Evolutionary conservation across 371 early-diverging fungal species (phyloP), one percentile per base, ranked within the genome.

Genomic region (Dichotomocladium elegans): DNA sequence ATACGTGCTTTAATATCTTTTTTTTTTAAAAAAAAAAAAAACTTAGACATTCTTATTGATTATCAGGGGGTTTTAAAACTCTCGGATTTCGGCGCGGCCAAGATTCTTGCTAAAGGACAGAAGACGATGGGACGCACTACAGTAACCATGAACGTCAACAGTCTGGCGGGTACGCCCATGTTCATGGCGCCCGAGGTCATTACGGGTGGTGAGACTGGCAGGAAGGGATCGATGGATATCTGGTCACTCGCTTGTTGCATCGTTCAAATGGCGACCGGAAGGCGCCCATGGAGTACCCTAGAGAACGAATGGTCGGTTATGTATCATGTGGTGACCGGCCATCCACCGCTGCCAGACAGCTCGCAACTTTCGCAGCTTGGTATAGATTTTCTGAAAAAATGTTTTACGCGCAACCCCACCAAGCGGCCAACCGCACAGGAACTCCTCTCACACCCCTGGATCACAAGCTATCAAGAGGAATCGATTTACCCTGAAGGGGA

Each of bases 141-240:
- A 17, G 67, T 75, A 41, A 77, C 78, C 41, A 67, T 80, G 63
- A 70, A 72, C 45, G 81, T 77, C 21, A 79, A 80, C 37, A 87
- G 87, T 28, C 61, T 92, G 54, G 85, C 91, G 2, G 98, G 99
- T 14, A 99, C 99, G 11, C 96, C 99, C 1, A 92, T 93, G 86
- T 98, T 96, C 64, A 95, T 98, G 92, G 81, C 96, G 0, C 98
- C 98, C 4, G 96, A 96, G 68, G 89, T 94, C 11, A 91, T 96
- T 51, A 84, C 85, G n/a, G 91, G 86, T 10, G 81, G 83, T n/a
- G 82, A 82, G 27, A 76, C 77, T 44, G 87, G 87, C 6, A 68
- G 83, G n/a, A 83, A 80, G 47, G 93, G 93, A 10, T 84, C 91
- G 11, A 89, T 90, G 82, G 99, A 98, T 63, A 92, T 94, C 31